Evolutionary conservation across 305 asterid species (phyloP).

Genomic region (Solanum hybrid): DNA sequence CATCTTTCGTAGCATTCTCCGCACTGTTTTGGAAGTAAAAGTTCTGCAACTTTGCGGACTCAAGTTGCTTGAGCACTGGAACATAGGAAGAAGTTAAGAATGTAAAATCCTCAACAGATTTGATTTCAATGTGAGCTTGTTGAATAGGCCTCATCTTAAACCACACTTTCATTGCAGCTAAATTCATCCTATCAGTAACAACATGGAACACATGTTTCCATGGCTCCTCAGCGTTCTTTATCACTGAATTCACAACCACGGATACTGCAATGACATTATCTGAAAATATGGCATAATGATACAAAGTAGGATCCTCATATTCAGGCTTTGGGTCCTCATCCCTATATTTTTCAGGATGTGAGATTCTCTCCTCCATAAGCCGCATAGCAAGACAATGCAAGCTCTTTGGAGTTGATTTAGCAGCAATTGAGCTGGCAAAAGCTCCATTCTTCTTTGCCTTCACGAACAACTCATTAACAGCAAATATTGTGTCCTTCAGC

Average conservation of each 20-base stretch:
- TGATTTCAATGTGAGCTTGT: constrained; percentile 60
- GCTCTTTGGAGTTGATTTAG: constrained; percentile 75
- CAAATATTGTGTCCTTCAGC: constrained; percentile 62
- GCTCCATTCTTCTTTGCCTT: constrained; percentile 76
- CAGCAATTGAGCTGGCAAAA: constrained; percentile 50
- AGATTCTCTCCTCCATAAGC: constrained; percentile 67
- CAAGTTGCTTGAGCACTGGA: constrained; percentile 53
- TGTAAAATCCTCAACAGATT: constrained; percentile 39
- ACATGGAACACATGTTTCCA: constrained; percentile 71
- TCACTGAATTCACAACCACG: constrained; percentile 58
- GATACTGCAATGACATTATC: constrained; percentile 67
- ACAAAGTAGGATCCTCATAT: constrained; percentile 55
- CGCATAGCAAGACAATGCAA: constrained; percentile 78
- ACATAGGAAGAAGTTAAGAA: constrained; percentile 51
- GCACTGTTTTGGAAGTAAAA: constrained; percentile 53
- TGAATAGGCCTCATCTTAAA: constrained; percentile 68
- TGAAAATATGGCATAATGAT: constrained; percentile 61
- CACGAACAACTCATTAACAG: constrained; percentile 57
- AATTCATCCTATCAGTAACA: constrained; percentile 62
- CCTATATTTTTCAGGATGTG: constrained; percentile 53
- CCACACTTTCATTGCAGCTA: constrained; percentile 71
- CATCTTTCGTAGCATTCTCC: constrained; percentile 49
- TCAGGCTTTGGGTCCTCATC: constrained; percentile 48
- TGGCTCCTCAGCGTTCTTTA: constrained; percentile 57
- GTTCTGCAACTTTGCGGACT: constrained; percentile 35